phyloP scores from a whole-genome alignment of 129 eudicot species.

The Oenanthe sinensis region DNA sequence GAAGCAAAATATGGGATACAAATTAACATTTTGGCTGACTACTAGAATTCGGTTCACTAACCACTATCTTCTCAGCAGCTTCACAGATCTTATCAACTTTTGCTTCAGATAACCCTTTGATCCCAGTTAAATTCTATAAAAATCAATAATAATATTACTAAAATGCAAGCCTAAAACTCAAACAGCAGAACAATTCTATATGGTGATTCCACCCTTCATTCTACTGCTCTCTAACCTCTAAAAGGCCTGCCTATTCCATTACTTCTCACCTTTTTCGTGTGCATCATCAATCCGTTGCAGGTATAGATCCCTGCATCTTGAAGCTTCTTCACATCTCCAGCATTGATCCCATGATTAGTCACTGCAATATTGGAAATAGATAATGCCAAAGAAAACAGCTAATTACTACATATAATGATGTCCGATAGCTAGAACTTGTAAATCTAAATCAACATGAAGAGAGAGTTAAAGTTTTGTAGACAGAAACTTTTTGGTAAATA shows the following conservation, averaged over 20 bases:
- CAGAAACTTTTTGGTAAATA: background rate
- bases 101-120: conserved; percentile 96
- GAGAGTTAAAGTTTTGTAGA: background rate
- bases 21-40: background rate
- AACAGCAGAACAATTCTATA: background rate
- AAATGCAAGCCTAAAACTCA: conserved; percentile 8
- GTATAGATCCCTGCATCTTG: conserved; percentile 98
- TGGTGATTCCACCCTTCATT: no score
- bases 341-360: conserved; percentile 89
- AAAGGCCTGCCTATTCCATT: no score
- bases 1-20: background rate
- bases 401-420: background rate
- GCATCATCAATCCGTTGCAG: conserved; percentile 99
- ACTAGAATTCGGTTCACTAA: conserved; percentile 21
- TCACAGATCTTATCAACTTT: conserved; percentile 98
- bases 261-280: conserved; percentile 76
- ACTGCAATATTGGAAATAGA: conserved; percentile 27
- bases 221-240: no score
- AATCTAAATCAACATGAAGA: background rate
- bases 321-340: conserved; percentile 99
- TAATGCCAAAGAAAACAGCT: background rate
- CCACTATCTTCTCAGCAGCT: conserved; percentile 99
- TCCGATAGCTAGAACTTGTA: background rate
- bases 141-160: background rate
- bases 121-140: conserved; percentile 79